Percentiles rank a stretch among this genome's conserved stretches.
phyloP scores from a whole-genome alignment of 1,139 yeast genomes.

The Debaryomyces udenii region DNA sequence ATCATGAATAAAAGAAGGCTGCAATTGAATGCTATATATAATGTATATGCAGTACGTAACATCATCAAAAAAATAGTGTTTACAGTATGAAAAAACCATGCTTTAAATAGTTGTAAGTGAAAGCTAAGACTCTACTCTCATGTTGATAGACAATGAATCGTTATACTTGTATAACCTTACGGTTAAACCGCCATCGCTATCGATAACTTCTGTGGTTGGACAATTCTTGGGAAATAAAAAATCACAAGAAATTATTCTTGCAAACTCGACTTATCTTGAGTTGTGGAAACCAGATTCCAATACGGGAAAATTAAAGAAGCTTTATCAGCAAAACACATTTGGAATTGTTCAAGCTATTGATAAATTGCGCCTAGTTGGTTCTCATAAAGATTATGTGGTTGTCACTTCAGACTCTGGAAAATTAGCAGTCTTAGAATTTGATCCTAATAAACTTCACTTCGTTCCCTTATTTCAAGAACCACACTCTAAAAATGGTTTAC shows the following conservation, averaged over 20 bases:
- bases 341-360: conserved; percentile 60
- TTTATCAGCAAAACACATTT: conserved; percentile 53
- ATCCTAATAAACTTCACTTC: conserved; percentile 42
- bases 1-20: too few species aligned
- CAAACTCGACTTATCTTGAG: conserved; percentile 56
- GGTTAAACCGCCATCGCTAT: conserved; percentile 57
- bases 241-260: conserved; percentile 67
- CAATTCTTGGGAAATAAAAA: conserved; percentile 60
- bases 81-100: too few species aligned
- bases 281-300: conserved; percentile 55
- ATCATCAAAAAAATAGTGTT: too few species aligned
- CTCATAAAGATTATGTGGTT: conserved; percentile 59
- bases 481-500: conserved; percentile 71
- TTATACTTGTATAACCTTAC: conserved; percentile 70
- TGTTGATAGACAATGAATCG: conserved; percentile 32
- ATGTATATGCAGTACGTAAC: too few species aligned
- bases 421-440: conserved; percentile 58
- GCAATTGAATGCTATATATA: too few species aligned
- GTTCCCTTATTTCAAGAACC: conserved; percentile 63
- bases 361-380: conserved; percentile 55
- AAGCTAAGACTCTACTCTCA: conserved; percentile 1
- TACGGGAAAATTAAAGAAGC: conserved; percentile 54
- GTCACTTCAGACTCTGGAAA: conserved; percentile 84
- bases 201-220: conserved; percentile 62
- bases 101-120: too few species aligned